Evolutionary conservation across 352 stramenopile species (phyloP), one percentile per base, ranked within the genome.

Genomic region (Pythium aphanidermatum): DNA sequence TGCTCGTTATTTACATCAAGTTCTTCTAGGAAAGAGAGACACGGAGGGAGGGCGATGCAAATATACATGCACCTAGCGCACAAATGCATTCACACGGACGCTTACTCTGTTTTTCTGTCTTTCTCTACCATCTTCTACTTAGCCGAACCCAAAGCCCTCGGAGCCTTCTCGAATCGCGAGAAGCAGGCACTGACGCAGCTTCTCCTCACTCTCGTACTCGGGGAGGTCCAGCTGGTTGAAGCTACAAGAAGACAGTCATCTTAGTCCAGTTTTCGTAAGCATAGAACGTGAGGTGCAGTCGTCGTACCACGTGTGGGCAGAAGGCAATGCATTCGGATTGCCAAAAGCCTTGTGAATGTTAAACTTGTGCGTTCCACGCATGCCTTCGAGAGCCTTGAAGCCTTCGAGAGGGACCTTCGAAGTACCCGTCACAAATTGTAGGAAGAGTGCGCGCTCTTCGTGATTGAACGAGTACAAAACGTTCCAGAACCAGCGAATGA

Each of bases 151-250:
- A 79, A 99, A 99, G 8, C 92, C 96, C 46, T 97, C 92, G 29
- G 86, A 91, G 48, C 96, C 97, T 83, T 99, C 96, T 20, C 92
- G 96, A 33, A 99, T 98, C 2, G 96, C 96, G 40, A 98, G 87
- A 19, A 99, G 51, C 20, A 99, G 61, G 53, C 97, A 97, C 57
- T 98, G 92, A 62, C 92, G 95, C 55, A 99, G 75, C 69, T 98
- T 96, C 32, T 99, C 96, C 59, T 99, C 91, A 57, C 73, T 98
- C 33, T 92, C 87, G 72, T 99, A 99, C 51, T 96, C 86, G 14
- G 97, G 97, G 23, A 99, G 70, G 69, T 99, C 97, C 30, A 99
- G 71, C 46, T 98, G 92, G 68, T 99, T 99, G 64, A 99, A 99
- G 71, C 83, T 95, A 55, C 37, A 56, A 29, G 30, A 59, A 28